Evolutionary conservation across 805 yeast genomes (phyloP).

Genomic region (Sugiyamaella marilandica): DNA sequence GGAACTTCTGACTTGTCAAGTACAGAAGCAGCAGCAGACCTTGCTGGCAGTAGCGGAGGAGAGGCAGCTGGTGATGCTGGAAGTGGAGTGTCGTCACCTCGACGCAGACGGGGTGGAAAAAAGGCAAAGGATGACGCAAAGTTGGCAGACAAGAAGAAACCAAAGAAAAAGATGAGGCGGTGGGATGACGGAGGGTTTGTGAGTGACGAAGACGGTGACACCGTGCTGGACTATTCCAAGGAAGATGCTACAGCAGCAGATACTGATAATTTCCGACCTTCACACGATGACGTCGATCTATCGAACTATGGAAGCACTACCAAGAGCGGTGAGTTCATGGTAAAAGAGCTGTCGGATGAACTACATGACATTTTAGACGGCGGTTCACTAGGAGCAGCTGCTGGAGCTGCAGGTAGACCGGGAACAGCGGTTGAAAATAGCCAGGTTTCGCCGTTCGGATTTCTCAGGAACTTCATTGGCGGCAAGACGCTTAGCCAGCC

Average conservation of each 20-base stretch:
- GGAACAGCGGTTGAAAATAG: neutral
- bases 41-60: neutral
- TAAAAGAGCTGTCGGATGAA: constrained; percentile 56
- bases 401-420: neutral
- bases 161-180: constrained; percentile 47
- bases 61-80: neutral
- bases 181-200: constrained; percentile 64
- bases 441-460: constrained; percentile 38
- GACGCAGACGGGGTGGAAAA: neutral
- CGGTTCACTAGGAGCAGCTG: constrained; percentile 17
- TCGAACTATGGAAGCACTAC: constrained; percentile 40
- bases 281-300: constrained; percentile 22
- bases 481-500: constrained; percentile 60
- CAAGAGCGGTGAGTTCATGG: constrained; percentile 56
- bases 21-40: too few species aligned
- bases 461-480: constrained; percentile 58
- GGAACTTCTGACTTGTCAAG: too few species aligned
- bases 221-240: constrained; percentile 53
- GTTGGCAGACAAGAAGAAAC: constrained; percentile 17
- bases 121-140: constrained; percentile 7
- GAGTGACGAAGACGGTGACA: constrained; percentile 42
- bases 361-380: constrained; percentile 38
- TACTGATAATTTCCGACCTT: constrained; percentile 19
- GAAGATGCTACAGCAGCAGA: constrained; percentile 19
- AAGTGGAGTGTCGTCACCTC: constrained; percentile 5